Conservation (phyloP, 257 asterid species). For the Solanum ahanhuiri region DNA sequence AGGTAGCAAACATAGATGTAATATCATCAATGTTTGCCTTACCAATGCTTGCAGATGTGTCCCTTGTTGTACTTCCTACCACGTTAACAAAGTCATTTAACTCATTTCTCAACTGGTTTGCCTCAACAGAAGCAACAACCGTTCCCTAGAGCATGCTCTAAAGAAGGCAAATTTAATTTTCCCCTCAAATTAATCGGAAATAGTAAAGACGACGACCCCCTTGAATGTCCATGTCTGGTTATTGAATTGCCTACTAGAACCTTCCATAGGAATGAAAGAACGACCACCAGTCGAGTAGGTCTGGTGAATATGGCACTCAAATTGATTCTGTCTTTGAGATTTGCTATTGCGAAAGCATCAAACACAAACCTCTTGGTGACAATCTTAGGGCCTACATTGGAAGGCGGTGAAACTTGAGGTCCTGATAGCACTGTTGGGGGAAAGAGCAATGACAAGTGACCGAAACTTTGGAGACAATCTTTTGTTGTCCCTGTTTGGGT, state of each 20-base stretch:
- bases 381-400: background rate
- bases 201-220: background rate
- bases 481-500: background rate
- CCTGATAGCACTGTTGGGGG: constrained; percentile 3
- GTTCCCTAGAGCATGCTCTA: constrained; percentile 17
- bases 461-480: background rate
- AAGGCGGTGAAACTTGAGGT: background rate
- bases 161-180: constrained; percentile 2
- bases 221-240: background rate
- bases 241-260: constrained; percentile 1
- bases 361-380: constrained; percentile 10
- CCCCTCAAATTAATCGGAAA: constrained; percentile 11
- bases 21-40: background rate
- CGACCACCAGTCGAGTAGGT: constrained; percentile 8
- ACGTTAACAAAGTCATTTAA: background rate
- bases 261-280: constrained; percentile 5
- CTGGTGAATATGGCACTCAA: background rate
- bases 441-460: background rate
- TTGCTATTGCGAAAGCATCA: background rate
- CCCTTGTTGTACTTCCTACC: background rate
- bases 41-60: background rate
- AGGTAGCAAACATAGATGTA: background rate
- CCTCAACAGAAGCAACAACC: background rate
- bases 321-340: background rate
- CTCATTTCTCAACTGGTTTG: background rate